A percentile compares a stretch with the other conserved stretches of the same genome.
phyloP scores from a whole-genome alignment of 2,329 filamentous ascomycete genomes.

The Phaeoacremonium minimum region DNA sequence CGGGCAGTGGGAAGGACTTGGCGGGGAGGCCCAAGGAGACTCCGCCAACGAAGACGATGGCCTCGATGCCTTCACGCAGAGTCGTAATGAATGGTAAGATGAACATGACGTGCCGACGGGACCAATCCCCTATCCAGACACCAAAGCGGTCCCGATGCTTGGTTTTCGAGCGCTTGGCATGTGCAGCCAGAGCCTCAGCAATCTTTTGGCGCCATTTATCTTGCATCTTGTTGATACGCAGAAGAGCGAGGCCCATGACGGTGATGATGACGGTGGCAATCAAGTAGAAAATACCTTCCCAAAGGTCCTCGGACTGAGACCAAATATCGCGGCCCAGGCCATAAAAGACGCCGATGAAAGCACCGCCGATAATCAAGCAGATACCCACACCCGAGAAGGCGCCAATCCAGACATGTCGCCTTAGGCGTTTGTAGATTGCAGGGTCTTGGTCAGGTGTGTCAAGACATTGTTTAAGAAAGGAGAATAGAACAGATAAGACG shows the following conservation, averaged over 20 bases:
- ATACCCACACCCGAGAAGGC: slow-evolving; percentile 54
- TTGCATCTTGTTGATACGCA: slow-evolving; percentile 78
- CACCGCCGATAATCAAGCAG: slow-evolving; percentile 58
- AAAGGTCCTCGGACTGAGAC: slow-evolving; percentile 66
- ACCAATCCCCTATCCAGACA: slow-evolving; percentile 52
- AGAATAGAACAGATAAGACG: slow-evolving; percentile 80
- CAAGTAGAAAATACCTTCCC: slow-evolving; percentile 75
- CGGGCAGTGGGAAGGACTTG: slow-evolving; percentile 71
- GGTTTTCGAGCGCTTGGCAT: slow-evolving; percentile 24
- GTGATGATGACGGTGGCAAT: slow-evolving; percentile 78
- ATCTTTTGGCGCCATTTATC: slow-evolving; percentile 87
- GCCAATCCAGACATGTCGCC: slow-evolving; percentile 66
- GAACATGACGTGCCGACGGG: slow-evolving; percentile 82
- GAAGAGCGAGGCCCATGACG: slow-evolving; percentile 72
- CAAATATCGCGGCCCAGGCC: slow-evolving; percentile 63
- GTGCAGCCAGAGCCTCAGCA: slow-evolving; percentile 53
- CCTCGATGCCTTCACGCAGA: slow-evolving; percentile 81
- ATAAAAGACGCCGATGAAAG: slow-evolving; percentile 68
- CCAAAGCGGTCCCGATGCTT: slow-evolving; percentile 31
- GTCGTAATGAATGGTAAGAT: slow-evolving; percentile 82
- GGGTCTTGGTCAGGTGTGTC: not conserved
- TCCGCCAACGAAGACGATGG: slow-evolving; percentile 82
- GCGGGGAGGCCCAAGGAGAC: slow-evolving; percentile 72
- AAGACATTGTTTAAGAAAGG: slow-evolving; percentile 82
- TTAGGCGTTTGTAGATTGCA: slow-evolving; percentile 63